Evolutionary conservation across 2,329 filamentous ascomycete genomes (phyloP).

Genomic region (Diaporthe caulivora): DNA sequence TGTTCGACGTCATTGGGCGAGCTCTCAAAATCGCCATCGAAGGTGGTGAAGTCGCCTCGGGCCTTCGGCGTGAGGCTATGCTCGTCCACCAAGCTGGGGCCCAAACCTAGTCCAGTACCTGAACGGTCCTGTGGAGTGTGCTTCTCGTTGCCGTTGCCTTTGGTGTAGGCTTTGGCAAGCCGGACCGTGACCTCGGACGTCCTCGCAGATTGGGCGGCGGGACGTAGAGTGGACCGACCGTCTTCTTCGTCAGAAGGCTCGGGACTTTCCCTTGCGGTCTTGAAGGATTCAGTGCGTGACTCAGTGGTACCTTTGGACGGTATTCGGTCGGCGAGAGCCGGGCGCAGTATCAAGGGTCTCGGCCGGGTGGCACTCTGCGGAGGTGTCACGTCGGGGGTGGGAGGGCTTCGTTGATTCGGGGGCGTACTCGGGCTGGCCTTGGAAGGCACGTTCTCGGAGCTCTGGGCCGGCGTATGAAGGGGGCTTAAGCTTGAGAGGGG

Average conservation of each 20-base stretch:
- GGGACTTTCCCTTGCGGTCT: constrained; percentile 75
- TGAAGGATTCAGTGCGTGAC: constrained; percentile 78
- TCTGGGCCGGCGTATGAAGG: constrained; percentile 53
- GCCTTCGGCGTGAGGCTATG: constrained; percentile 56
- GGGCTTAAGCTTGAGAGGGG: constrained; percentile 57
- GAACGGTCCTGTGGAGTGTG: constrained; percentile 51
- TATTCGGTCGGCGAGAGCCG: constrained; percentile 61
- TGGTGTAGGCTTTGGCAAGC: constrained; percentile 47
- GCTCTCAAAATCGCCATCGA: constrained; percentile 71
- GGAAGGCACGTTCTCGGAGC: constrained; percentile 53
- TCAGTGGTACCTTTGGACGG: constrained; percentile 68
- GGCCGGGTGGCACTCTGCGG: constrained; percentile 61
- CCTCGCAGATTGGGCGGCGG: constrained; percentile 53
- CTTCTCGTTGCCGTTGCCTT: constrained; percentile 40
- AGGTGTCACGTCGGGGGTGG: constrained; percentile 82
- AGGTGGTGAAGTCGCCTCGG: constrained; percentile 64
- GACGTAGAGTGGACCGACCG: constrained; percentile 55
- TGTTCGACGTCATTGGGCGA: constrained; percentile 59
- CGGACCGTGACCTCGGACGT: constrained; percentile 60
- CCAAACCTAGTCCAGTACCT: constrained; percentile 59
- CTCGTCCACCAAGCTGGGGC: constrained; percentile 54
- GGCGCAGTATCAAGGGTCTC: constrained; percentile 60
- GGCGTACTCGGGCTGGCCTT: constrained; percentile 68
- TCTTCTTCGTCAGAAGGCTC: constrained; percentile 73
- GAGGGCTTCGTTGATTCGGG: constrained; percentile 74